A percentile compares a stretch with the other conserved stretches of the same genome.
Conservation (phyloP, 495 filamentous ascomycete genomes). For the Trichoderma parareesei region DNA sequence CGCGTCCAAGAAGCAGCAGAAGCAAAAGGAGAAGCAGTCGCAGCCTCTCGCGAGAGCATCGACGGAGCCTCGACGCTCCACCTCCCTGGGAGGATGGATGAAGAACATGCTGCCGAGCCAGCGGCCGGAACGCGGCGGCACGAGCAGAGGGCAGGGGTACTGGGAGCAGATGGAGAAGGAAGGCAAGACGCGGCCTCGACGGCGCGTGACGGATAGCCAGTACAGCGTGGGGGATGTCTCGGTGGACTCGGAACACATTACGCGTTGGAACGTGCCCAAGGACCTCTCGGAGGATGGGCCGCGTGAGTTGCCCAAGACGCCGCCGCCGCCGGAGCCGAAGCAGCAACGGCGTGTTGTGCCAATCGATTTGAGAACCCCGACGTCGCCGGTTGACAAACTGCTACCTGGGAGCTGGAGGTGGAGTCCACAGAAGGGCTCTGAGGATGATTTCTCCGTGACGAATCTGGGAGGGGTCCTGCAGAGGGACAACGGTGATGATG, state of each 20-base stretch:
- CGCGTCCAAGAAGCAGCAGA: no score
- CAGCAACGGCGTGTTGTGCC: not conserved
- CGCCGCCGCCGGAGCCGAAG: no score
- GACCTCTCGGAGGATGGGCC: constrained; percentile 6
- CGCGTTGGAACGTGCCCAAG: constrained; percentile 22
- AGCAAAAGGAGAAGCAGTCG: not conserved
- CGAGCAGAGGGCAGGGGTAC: constrained; percentile 20
- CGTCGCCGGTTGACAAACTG: not conserved
- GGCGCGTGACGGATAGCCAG: constrained; percentile 14
- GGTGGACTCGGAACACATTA: constrained; percentile 17
- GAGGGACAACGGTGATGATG: not conserved
- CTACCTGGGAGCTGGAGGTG: constrained; percentile 13
- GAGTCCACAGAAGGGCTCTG: constrained; percentile 18
- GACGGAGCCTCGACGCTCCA: constrained; percentile 15
- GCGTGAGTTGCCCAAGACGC: constrained; percentile 9
- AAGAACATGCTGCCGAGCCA: constrained; percentile 32
- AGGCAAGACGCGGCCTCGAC: constrained; percentile 10
- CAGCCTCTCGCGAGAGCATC: not conserved
- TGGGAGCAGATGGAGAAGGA: constrained; percentile 14
- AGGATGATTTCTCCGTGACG: not conserved
- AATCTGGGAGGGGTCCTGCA: not conserved
- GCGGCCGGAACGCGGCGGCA: constrained; percentile 36
- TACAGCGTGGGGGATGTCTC: constrained; percentile 14
- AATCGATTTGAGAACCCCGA: not conserved
- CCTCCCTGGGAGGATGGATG: constrained; percentile 27